Base-by-base conservation (phyloP, 2,329 filamentous ascomycete species). In the Thyridium curvatum region DNA sequence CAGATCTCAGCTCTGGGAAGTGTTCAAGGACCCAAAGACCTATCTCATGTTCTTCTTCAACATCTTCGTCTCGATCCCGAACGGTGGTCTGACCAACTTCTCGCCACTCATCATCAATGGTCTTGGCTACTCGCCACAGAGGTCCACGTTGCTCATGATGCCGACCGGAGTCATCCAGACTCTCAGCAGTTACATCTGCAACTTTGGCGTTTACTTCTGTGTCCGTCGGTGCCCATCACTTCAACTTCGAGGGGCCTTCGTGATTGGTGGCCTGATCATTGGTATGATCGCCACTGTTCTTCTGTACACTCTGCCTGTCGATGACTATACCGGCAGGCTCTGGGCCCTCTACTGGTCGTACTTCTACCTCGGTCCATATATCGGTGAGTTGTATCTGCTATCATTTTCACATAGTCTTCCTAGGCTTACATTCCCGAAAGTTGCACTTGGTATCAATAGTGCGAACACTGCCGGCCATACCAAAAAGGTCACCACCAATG, bases 101-200 rank as follows among this genome's bases (percentile, higher is more conserved):
- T 40, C 44, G 32, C 45, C 44, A n/a, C 40, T 44, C 13, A 47
- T 50, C 28, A 47, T 50, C 37, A 42, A 46, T 31, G 45, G 41
- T 10, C 42, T 50, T 13, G 46, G 48, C 8, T 50, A 45, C 33
- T 38, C 41, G 2, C 36, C 43, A n/a, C 33, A 46, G 37, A 33
- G 45, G 32, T 44, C 55, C 7, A 52, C 61, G 4, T 50, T 66
- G 4, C 48, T 63, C 1, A 57, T 57, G 13, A 56, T 59, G 39
- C 61, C 61, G 6, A 60, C 59, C 10, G 61, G 62, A 4, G 49
- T 56, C 12, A 47, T 64, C 33, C 50, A 50, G n/a, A 60, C 21
- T 6, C 21, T 26, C 21, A 26, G 21, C 10, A 26, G 21, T 10
- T 26, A 26, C 21, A 10, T 26, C 21, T 26, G 21, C 21, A 26